Base-by-base conservation (phyloP, 768 basidiomycete species). In the Lanmaoa rubissima region DNA sequence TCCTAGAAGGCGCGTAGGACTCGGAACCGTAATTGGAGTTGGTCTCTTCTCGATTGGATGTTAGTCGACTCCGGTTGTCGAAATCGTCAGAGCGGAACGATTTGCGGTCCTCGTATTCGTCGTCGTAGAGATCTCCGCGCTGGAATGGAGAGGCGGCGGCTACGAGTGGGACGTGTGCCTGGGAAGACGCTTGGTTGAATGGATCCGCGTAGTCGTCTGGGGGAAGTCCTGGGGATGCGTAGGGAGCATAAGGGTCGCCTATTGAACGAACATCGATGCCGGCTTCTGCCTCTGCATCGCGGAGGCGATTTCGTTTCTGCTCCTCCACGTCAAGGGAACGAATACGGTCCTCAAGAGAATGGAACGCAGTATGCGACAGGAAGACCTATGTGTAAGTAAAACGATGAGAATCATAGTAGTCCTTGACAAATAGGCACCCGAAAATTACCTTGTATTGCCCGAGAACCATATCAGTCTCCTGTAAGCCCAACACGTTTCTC, bases 1-100 rank as follows among this genome's bases (percentile, higher is more conserved):
- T 97, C 34, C 92, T 76, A 0, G 92, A 94, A 0, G 95, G 95
- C 0, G 94, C 95, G 64, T 97, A 98, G 0, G 90, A 90, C 68
- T 97, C 94, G 4, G 91, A 91, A 4, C 94, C 94, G 61, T 90
- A 87, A 65, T 91, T 89, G 0, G 91, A 93, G 45, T 79, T 79
- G 0, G 86, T 81, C 43, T 94, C 92, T 57, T 90, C 90, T 31
- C 86, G 82, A 59, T 89, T 82, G 53, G 85, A 88, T 0, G 90
- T 92, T 51, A 89, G 81, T 51, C 87, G 80, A 65, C 87, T 93
- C 8, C 86, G 84, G 9, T 83, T 85, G 63, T 94, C 93, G 59
- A 82, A 92, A 53, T 93, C 92, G 44, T 92, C 89, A 34, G 82
- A 85, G 13, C 82, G 82, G 48, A 88, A 73, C 0, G 89, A 89